Evolutionary conservation across 805 yeast species (phyloP).

Genomic region (Metschnikowia gelsemii): DNA sequence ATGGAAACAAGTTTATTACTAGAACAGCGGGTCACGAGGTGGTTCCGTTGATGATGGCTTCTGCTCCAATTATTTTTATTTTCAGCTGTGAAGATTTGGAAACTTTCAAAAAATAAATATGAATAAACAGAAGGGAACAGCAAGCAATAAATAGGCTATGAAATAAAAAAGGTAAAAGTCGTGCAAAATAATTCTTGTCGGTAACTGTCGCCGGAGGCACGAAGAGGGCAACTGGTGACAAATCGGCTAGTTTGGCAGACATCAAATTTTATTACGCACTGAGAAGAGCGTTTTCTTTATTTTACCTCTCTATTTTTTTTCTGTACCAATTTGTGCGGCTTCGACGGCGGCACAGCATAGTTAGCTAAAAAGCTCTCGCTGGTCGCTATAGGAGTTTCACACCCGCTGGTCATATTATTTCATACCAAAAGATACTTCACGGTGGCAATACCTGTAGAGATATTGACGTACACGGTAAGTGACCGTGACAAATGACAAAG

Average conservation of each 20-base stretch:
- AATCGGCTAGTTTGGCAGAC: slow-evolving; percentile 2
- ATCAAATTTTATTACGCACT: neutral
- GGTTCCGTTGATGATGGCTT: too few species aligned
- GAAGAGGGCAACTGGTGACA: slow-evolving; percentile 4
- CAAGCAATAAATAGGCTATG: neutral
- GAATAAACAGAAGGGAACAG: too few species aligned
- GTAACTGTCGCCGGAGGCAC: slow-evolving; percentile 2
- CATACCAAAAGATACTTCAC: too few species aligned
- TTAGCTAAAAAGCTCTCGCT: neutral
- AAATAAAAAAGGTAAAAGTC: neutral
- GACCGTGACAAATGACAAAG: too few species aligned
- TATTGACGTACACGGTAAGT: too few species aligned
- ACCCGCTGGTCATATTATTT: too few species aligned
- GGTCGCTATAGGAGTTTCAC: neutral
- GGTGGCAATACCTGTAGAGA: too few species aligned
- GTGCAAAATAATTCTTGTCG: neutral
- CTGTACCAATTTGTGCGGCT: neutral
- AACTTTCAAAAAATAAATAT: too few species aligned
- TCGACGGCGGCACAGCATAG: neutral
- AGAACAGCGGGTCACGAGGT: neutral
- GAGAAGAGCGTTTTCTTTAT: slow-evolving; percentile 3
- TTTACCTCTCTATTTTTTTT: slow-evolving; percentile 5
- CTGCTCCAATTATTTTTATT: too few species aligned
- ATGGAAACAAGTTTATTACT: neutral
- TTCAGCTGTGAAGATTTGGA: too few species aligned